These are phyloP conservation scores for Entoloma clypeatum DNA, from an alignment of 1,284 basidiomycete species.

Conservation along the genomic window DNA sequence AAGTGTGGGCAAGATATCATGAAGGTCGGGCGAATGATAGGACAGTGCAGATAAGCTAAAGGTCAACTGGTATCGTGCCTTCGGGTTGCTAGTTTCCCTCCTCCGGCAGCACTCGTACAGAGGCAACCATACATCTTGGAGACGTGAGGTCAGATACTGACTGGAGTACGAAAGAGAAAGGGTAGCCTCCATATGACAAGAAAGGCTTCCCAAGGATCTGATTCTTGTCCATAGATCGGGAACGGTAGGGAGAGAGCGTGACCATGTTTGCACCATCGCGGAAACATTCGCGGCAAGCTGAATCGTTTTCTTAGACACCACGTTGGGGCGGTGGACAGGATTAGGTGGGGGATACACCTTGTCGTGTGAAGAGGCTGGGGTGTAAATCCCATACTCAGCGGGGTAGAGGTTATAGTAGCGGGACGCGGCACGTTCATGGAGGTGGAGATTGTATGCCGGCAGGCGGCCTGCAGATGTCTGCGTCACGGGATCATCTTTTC, in stretches of 20 bases:
- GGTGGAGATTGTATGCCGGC: background rate
- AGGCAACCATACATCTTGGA: conserved; percentile 26
- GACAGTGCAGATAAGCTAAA: conserved; percentile 32
- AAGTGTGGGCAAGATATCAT: conserved; percentile 24
- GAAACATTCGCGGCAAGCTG: conserved; percentile 3
- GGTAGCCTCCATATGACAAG: background rate
- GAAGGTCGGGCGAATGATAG: conserved; percentile 21
- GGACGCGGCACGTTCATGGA: conserved; percentile 10
- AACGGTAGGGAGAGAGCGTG: conserved; percentile 11
- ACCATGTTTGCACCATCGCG: conserved; percentile 8
- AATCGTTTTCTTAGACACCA: background rate
- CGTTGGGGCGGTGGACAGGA: background rate
- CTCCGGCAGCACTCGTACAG: conserved; percentile 29
- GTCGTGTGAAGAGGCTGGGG: conserved; percentile 1
- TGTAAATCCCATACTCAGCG: background rate
- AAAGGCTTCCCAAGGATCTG: background rate
- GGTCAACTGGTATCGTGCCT: conserved; percentile 23
- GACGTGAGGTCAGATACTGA: conserved; percentile 13
- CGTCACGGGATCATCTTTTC: background rate
- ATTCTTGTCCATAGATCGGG: conserved; percentile 14
- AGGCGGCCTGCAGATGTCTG: background rate
- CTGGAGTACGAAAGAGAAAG: conserved; percentile 6
- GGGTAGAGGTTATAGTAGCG: conserved; percentile 7
- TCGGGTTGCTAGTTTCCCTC: conserved; percentile 2
- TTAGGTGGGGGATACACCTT: conserved; percentile 1